Percentiles rank a stretch among this genome's conserved stretches.
These are phyloP conservation scores for Rhizoctonia solani DNA, from an alignment of 1,284 basidiomycete genomes.

Conservation along the genomic window DNA sequence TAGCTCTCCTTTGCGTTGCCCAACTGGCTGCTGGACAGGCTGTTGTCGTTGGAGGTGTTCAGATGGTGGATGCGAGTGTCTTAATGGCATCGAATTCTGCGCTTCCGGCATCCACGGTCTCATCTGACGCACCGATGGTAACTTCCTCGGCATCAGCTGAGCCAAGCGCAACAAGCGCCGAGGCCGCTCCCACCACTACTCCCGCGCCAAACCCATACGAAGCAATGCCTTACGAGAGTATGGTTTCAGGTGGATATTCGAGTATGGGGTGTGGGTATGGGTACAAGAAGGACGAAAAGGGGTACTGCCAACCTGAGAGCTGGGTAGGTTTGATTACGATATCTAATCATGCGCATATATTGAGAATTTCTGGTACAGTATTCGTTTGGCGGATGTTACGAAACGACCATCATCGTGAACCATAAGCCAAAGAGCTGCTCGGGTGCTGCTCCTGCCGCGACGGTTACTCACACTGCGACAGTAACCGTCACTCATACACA, in stretches of 20 bases:
- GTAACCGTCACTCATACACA: constrained; percentile 26
- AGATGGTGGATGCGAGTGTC: constrained; percentile 11
- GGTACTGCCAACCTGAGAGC: constrained; percentile 33
- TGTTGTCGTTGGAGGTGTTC: constrained; percentile 11
- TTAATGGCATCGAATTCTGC: background rate
- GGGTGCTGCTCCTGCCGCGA: background rate
- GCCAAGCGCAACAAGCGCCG: constrained; percentile 11
- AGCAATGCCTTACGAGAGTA: constrained; percentile 37
- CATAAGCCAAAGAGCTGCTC: constrained; percentile 1
- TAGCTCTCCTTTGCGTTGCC: background rate
- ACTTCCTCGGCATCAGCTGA: background rate
- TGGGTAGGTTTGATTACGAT: constrained; percentile 34
- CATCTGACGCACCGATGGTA: constrained; percentile 9
- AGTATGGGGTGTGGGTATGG: constrained; percentile 39
- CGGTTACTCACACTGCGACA: background rate
- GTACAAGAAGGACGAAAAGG: constrained; percentile 35
- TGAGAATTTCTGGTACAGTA: background rate
- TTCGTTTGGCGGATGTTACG: constrained; percentile 38
- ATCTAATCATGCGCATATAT: background rate
- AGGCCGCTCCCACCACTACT: constrained; percentile 19
- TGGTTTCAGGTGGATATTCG: constrained; percentile 38
- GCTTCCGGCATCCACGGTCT: background rate
- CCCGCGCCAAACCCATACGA: constrained; percentile 33
- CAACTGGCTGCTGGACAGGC: constrained; percentile 17
- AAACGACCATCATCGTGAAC: constrained; percentile 39